Evolutionary conservation across 495 filamentous ascomycete species (phyloP), one percentile per base, ranked within the genome.

Genomic region (Penicillium fimorum): DNA sequence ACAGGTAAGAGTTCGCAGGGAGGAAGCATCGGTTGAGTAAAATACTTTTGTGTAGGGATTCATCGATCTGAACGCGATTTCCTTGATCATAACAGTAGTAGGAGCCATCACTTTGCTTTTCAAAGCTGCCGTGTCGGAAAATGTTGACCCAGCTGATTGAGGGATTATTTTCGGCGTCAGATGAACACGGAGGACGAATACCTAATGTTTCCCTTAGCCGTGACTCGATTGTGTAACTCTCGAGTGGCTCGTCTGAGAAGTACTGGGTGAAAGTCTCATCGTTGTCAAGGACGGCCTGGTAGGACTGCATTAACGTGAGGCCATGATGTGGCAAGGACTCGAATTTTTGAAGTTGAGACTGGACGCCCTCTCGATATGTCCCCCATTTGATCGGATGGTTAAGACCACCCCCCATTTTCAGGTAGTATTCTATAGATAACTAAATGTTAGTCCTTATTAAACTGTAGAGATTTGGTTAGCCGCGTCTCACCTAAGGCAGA

Each of bases 241-340:
- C 30, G 5, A 54, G 42, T 2, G 15, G 41, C 5, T 54, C 11
- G 10, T 47, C 32, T 8, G 42, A 46, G n/a, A 46, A 54, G 11
- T 40, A 54, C 15, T 54, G 52, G 2, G 52, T 37, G 24, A 54
- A 54, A 13, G 52, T 54, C n/a, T 54, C 52, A 8, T 54, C 18
- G 2, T 29, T 47, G 9, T 47, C 52, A n/a, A 54, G 43, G 13
- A 54, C 52, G 27, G 22, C 18, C n/a, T 54, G 42, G 22, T 54
- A 54, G 0, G 52, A 35, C 20, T 32, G 15, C 15, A 38, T 25
- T 15, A 54, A 25, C 0, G 15, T 10, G 1, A 35, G 9, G 5
- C 42, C 42, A 27, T 38, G 42, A 5, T 25, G 52, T 3, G 42
- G 22, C 13, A 47, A 22, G 2, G 52, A 37, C 1, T 47, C 32